Percentiles rank a stretch among this genome's conserved stretches.
phyloP scores from a whole-genome alignment of 2,329 filamentous ascomycete genomes.

The Didymella keratinophila region DNA sequence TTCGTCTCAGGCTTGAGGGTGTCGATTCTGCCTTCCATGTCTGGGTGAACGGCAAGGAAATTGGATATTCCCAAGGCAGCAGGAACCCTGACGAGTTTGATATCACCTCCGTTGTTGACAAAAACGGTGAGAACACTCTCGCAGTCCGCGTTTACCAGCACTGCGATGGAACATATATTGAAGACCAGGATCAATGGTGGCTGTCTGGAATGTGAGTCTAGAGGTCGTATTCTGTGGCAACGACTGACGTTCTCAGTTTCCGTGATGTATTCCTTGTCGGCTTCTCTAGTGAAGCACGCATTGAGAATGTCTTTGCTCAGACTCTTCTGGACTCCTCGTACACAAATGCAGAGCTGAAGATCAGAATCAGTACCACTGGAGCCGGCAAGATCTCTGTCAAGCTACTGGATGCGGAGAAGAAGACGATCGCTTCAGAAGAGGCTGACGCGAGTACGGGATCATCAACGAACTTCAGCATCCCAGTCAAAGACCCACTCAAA shows the following conservation, averaged over 20 bases:
- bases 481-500: conserved; percentile 64
- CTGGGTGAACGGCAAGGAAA: conserved; percentile 69
- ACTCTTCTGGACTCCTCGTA: conserved; percentile 63
- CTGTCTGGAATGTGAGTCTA: conserved; percentile 59
- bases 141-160: conserved; percentile 74
- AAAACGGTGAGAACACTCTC: conserved; percentile 61
- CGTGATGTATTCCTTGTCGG: conserved; percentile 70
- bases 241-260: conserved; percentile 61
- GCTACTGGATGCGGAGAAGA: conserved; percentile 55
- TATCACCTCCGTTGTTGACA: conserved; percentile 61
- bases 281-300: conserved; percentile 60
- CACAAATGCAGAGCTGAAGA: conserved; percentile 59
- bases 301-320: conserved; percentile 67
- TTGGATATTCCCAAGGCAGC: conserved; percentile 74
- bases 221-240: not conserved
- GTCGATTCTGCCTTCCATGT: conserved; percentile 76
- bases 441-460: conserved; percentile 26
- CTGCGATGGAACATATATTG: conserved; percentile 73
- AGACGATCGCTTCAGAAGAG: conserved; percentile 24
- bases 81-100: conserved; percentile 76
- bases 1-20: conserved; percentile 73
- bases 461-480: conserved; percentile 46
- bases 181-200: conserved; percentile 76
- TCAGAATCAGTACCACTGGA: conserved; percentile 56
- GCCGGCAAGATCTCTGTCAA: conserved; percentile 54